phyloP scores from a whole-genome alignment of 345 rosid genomes.

The Tarenaya hassleriana region DNA sequence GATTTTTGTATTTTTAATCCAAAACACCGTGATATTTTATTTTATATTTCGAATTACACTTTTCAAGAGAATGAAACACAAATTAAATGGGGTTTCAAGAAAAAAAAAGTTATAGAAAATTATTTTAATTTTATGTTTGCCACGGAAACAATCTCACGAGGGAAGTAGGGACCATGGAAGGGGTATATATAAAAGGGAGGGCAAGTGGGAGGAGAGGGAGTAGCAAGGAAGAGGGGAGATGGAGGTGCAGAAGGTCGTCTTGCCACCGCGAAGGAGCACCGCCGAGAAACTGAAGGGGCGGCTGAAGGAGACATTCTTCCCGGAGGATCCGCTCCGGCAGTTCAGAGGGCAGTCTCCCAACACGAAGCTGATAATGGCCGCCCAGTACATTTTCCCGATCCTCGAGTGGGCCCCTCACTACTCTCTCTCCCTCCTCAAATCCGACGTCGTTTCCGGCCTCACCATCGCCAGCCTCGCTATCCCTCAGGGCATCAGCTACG shows the following conservation, averaged over 20 bases:
- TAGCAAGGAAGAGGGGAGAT: constrained; percentile 20
- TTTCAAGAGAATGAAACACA: too few species aligned
- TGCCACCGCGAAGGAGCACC: constrained; percentile 66
- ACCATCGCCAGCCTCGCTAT: constrained; percentile 98
- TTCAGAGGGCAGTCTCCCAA: constrained; percentile 64
- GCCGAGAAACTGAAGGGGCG: constrained; percentile 44
- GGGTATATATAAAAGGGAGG: too few species aligned
- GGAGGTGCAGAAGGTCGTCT: constrained; percentile 65
- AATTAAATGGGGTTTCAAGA: too few species aligned
- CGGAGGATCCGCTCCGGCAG: constrained; percentile 92
- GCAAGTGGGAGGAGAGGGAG: too few species aligned
- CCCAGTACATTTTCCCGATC: constrained; percentile 77
- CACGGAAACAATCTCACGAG: too few species aligned
- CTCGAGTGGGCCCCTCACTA: constrained; percentile 87
- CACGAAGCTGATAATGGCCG: constrained; percentile 54
- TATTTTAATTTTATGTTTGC: too few species aligned
- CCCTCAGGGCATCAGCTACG: constrained; percentile 98
- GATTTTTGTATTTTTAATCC: too few species aligned
- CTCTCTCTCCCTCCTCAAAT: constrained; percentile 60
- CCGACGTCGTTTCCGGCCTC: constrained; percentile 82
- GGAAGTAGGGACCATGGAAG: too few species aligned
- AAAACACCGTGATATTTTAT: too few species aligned
- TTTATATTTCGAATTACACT: too few species aligned
- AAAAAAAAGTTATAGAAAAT: too few species aligned
- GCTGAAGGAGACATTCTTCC: constrained; percentile 86